phyloP scores from a whole-genome alignment of 2,329 filamentous ascomycete species.

The Paecilomyces sp. region DNA sequence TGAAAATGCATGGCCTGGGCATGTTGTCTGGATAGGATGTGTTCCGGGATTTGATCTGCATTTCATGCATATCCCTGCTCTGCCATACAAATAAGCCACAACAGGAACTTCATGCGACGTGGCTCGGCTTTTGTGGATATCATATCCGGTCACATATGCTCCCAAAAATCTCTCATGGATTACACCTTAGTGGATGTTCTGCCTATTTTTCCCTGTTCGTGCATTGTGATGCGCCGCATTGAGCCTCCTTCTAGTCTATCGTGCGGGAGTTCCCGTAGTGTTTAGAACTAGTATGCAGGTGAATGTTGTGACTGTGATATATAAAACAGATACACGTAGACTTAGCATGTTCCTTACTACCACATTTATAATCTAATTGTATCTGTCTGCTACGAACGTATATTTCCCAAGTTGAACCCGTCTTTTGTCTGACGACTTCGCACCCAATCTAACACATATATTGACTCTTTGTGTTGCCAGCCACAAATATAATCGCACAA shows the following conservation, averaged over 20 bases:
- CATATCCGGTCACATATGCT: background rate
- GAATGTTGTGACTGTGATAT: background rate
- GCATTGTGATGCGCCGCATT: background rate
- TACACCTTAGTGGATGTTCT: background rate
- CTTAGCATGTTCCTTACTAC: too few species aligned
- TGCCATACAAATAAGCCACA: background rate
- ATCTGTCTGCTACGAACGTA: background rate
- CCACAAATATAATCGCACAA: background rate
- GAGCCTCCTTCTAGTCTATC: background rate
- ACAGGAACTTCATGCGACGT: background rate
- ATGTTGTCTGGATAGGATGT: background rate
- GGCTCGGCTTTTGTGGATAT: background rate
- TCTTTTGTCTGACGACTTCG: background rate
- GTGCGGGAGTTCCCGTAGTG: background rate
- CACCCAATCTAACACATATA: background rate
- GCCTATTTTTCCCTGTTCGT: background rate
- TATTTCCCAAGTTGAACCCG: background rate
- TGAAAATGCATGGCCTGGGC: background rate
- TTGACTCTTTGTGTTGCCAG: background rate
- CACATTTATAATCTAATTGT: too few species aligned
- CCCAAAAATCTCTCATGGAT: background rate
- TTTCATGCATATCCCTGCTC: background rate
- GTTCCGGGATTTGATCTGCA: background rate
- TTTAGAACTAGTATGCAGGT: background rate
- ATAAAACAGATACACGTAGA: background rate